Conservation (phyloP, 306 rosid genomes). For the Cyamopsis tetragonoloba region DNA sequence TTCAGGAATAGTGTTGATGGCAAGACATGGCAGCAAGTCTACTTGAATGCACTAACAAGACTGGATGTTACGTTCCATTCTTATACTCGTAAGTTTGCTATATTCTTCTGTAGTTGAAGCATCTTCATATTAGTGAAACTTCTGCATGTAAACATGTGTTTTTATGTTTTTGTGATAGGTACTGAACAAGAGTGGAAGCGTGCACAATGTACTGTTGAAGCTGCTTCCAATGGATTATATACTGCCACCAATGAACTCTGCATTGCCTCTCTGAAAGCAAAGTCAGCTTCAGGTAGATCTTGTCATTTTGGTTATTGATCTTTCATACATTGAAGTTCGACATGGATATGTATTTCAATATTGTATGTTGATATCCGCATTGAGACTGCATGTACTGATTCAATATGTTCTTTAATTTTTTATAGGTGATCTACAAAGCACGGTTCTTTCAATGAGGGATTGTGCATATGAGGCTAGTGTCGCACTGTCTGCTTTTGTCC, state of each 20-base stretch:
- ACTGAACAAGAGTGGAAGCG: conserved; percentile 95
- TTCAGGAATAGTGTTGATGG: conserved; percentile 55
- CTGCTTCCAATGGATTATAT: conserved; percentile 75
- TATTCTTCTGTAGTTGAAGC: conserved; percentile 11
- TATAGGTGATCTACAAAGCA: conserved; percentile 77
- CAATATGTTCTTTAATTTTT: conserved; percentile 19
- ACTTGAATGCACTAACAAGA: conserved; percentile 68
- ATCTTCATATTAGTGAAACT: conserved; percentile 18
- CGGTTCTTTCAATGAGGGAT: conserved; percentile 82
- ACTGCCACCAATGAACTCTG: conserved; percentile 68
- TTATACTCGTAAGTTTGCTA: conserved; percentile 61
- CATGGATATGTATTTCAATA: conserved; percentile 13
- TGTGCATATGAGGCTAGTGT: conserved; percentile 76
- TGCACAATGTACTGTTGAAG: conserved; percentile 82
- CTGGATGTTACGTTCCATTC: conserved; percentile 78
- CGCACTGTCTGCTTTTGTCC: conserved; percentile 61
- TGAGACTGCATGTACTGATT: conserved; percentile 16
- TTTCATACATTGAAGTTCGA: conserved; percentile 8
- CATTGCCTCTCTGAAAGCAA: conserved; percentile 73
- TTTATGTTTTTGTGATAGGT: conserved; percentile 53
- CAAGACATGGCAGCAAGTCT: conserved; percentile 83
- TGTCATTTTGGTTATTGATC: conserved; percentile 9
- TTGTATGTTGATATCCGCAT: not conserved
- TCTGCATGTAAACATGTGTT: conserved; percentile 9
- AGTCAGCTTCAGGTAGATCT: conserved; percentile 81